Evolutionary conservation across 2,329 filamentous ascomycete genomes (phyloP), one percentile per base, ranked within the genome.

Genomic region (Hypomyces rosellus): DNA sequence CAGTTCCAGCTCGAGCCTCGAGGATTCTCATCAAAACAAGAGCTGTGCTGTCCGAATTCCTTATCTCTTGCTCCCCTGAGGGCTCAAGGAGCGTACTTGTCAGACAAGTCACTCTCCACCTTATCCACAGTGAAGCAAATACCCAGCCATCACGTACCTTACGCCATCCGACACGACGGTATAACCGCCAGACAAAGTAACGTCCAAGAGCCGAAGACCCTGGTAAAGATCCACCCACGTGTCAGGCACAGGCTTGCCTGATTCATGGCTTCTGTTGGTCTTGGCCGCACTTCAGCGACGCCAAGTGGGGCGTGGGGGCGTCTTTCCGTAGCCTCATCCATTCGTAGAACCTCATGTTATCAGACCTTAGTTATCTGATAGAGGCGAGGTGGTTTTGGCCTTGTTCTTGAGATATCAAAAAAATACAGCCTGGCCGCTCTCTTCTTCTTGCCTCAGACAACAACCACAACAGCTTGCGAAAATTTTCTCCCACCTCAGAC

Each of bases 401-500:
- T 30, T 52, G 53, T 47, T 48, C 46, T 46, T 42, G 49, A 46
- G 40, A 50, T 44, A 44, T 37, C 45, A 34, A 45, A 38, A 38
- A 33, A 7, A 6, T 16, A 49, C 18, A 30, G 11, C n/a, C 33
- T 20, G 40, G 40, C 40, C 45, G 33, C 42, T 48, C 18, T 30
- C 6, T 30, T 8, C 25, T 53, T 53, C 39, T 45, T 58, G 57
- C 56, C 56, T 59, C 53, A 57, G 57, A 58, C 57, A 56, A 52
- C 57, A 46, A 53, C 44, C 38, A 34, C 22, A 45, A 20, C 46
- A 52, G 4, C 43, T 25, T 38, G 46, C 41, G 45, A 54, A 39
- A 51, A 55, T 54, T 42, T 22, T 39, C 41, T 42, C 49, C 22
- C 45, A 15, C 14, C 16, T 39, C 37, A 39, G 37, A 30, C 37